Conservation (phyloP, 345 rosid genomes). For the Melaleuca alternifolia region DNA sequence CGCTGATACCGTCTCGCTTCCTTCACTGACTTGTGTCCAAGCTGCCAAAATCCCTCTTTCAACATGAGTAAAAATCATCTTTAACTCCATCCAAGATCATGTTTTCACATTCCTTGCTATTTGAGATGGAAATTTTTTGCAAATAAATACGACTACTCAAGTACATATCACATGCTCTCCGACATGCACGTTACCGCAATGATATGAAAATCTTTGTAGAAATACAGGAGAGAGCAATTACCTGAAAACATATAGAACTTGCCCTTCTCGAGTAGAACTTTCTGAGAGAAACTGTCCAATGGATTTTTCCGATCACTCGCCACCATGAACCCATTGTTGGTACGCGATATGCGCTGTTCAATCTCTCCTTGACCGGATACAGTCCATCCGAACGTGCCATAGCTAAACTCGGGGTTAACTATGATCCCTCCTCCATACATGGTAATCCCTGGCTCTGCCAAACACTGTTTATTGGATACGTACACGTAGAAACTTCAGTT, state of each 20-base stretch:
- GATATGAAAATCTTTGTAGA: background rate
- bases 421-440: conserved; percentile 45
- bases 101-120: background rate
- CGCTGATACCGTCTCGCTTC: conserved; percentile 24
- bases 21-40: conserved; percentile 51
- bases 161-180: background rate
- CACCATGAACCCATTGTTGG: conserved; percentile 18
- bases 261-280: conserved; percentile 35
- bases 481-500: background rate
- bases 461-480: conserved; percentile 30
- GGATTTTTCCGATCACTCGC: conserved; percentile 18
- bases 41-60: conserved; percentile 13
- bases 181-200: background rate
- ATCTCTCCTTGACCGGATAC: conserved; percentile 20
- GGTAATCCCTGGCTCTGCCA: conserved; percentile 34
- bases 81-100: background rate
- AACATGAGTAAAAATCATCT: background rate
- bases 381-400: conserved; percentile 29
- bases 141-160: too few species aligned
- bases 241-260: conserved; percentile 62
- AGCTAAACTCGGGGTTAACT: conserved; percentile 27
- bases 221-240: background rate
- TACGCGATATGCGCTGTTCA: conserved; percentile 9
- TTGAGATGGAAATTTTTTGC: background rate
- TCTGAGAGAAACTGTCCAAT: conserved; percentile 26